A percentile compares a stretch with the other conserved stretches of the same genome.
Evolutionary conservation across 2,329 filamentous ascomycete genomes (phyloP).

Genomic region (Fragosphaeria purpurea): DNA sequence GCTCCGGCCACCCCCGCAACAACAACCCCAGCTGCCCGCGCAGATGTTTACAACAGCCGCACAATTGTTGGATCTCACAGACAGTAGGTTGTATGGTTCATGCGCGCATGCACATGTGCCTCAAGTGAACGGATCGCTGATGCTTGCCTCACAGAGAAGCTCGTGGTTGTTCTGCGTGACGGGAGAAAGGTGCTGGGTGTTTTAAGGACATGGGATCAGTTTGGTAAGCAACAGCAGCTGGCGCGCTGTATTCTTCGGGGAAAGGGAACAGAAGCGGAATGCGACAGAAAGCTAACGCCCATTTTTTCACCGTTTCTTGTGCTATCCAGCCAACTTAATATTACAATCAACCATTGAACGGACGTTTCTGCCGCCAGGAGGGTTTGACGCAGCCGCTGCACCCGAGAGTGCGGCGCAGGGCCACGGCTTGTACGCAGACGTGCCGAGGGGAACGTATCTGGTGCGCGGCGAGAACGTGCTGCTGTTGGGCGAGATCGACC

Average conservation of each 20-base stretch:
- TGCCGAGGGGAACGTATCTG: constrained; percentile 77
- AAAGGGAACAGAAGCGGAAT: too few species aligned
- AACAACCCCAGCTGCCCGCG: constrained; percentile 60
- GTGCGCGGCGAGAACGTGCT: constrained; percentile 96
- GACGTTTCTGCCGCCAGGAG: constrained; percentile 56
- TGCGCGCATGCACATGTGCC: too few species aligned
- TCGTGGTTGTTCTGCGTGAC: constrained; percentile 83
- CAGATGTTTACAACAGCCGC: constrained; percentile 99
- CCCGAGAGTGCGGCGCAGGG: constrained; percentile 23
- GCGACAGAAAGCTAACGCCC: neutral
- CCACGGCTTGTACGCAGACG: constrained; percentile 65
- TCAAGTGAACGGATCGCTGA: neutral
- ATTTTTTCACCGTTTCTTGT: neutral
- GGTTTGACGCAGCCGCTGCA: constrained; percentile 20
- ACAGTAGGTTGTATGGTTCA: constrained; percentile 58
- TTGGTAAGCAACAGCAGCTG: constrained; percentile 51
- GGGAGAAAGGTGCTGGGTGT: constrained; percentile 91
- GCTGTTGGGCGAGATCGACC: constrained; percentile 87
- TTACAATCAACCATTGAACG: constrained; percentile 88
- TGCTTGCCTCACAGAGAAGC: constrained; percentile 59
- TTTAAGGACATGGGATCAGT: constrained; percentile 93
- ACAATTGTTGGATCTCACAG: constrained; percentile 88
- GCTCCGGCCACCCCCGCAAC: constrained; percentile 31
- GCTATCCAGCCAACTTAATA: constrained; percentile 72
- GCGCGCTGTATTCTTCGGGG: too few species aligned